Evolutionary conservation across 2,329 filamentous ascomycete species (phyloP).

Genomic region (Calonectria hongkongensis): DNA sequence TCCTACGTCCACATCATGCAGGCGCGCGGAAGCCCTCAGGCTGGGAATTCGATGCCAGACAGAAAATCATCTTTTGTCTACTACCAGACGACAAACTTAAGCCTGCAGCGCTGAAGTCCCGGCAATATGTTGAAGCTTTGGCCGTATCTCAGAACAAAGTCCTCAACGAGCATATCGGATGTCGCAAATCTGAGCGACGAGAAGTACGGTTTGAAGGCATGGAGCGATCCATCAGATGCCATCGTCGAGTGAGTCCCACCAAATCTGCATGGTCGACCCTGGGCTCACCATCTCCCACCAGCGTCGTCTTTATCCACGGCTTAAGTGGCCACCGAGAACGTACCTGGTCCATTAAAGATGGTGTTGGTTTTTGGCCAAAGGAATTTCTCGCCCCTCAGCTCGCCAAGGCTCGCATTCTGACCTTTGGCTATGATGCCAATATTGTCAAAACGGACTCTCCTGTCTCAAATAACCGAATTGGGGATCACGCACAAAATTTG

Average conservation of each 20-base stretch:
- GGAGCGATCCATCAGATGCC: conserved; percentile 6
- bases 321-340: conserved; percentile 25
- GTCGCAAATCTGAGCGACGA: background rate
- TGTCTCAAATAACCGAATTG: conserved; percentile 19
- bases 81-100: background rate
- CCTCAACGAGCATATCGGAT: conserved; percentile 5
- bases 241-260: conserved; percentile 30
- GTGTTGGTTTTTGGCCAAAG: conserved; percentile 17
- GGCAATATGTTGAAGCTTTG: background rate
- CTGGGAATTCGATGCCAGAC: conserved; percentile 6
- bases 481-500: conserved; percentile 22
- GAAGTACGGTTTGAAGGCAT: conserved; percentile 16
- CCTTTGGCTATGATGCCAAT: conserved; percentile 30
- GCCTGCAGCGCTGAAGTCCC: no score
- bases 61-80: background rate
- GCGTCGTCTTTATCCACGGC: conserved; percentile 30
- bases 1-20: conserved; percentile 14
- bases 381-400: conserved; percentile 11
- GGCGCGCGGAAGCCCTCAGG: background rate
- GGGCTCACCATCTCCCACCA: conserved; percentile 6
- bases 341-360: conserved; percentile 29
- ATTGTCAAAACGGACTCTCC: conserved; percentile 15
- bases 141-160: conserved; percentile 7
- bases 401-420: conserved; percentile 23
- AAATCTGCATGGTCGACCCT: background rate